Percentiles rank a stretch among this genome's conserved stretches.
phyloP scores from a whole-genome alignment of 2,329 filamentous ascomycete species.

The Aureobasidium sp. region DNA sequence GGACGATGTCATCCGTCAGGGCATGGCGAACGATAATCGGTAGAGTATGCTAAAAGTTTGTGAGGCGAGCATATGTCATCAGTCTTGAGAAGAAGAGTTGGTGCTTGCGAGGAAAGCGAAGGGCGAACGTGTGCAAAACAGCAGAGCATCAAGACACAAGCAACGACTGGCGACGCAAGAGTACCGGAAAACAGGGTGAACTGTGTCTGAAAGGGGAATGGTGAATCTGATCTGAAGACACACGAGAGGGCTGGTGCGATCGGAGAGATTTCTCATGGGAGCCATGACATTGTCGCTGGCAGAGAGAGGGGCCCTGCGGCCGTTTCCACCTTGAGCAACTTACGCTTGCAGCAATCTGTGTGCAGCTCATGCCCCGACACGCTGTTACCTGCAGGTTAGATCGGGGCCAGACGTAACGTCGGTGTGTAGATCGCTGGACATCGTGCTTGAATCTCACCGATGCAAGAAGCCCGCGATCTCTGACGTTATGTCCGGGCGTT shows the following conservation, averaged over 20 bases:
- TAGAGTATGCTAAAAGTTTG: not conserved
- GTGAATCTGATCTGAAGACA: constrained; percentile 7
- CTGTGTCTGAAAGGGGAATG: constrained; percentile 6
- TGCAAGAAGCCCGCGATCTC: constrained; percentile 1
- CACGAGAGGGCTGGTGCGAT: constrained; percentile 10
- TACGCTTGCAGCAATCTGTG: not conserved
- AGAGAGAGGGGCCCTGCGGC: constrained; percentile 6
- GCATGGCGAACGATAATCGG: constrained; percentile 4
- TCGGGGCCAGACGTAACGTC: not conserved
- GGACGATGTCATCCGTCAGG: constrained; percentile 9
- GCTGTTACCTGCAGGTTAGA: not conserved
- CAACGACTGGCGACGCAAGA: not conserved
- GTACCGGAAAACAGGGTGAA: constrained; percentile 8
- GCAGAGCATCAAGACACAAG: constrained; percentile 5
- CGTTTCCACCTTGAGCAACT: not conserved
- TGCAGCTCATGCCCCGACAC: constrained; percentile 2
- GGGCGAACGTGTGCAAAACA: not conserved
- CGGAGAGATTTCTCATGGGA: constrained; percentile 7
- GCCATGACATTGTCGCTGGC: not conserved
- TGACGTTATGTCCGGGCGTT: constrained; percentile 1
- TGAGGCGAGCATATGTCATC: constrained; percentile 10
- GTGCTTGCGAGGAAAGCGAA: constrained; percentile 1
- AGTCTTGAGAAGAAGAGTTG: not conserved
- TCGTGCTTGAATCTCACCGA: constrained; percentile 9
- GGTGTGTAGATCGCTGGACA: not conserved